Conservation (phyloP, 2,329 filamentous ascomycete species). For the Colletotrichum camelliae region DNA sequence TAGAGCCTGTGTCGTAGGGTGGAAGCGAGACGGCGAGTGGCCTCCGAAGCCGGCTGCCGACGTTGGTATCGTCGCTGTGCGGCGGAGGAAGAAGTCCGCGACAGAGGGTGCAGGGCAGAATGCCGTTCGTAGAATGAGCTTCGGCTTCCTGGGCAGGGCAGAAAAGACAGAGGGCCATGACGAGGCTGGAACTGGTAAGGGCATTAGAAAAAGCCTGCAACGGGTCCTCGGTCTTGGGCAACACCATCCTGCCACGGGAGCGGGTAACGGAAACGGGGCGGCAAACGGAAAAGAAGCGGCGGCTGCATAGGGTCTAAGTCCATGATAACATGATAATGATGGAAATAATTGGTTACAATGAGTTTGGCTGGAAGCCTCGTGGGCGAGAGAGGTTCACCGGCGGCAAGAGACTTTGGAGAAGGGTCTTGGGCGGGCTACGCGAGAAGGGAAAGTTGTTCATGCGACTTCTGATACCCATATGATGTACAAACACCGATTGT, state of each 20-base stretch:
- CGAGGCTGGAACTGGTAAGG: constrained; percentile 37
- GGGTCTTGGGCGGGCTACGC: neutral
- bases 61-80: constrained; percentile 41
- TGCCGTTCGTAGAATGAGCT: constrained; percentile 49
- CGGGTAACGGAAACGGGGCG: neutral
- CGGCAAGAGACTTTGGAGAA: neutral
- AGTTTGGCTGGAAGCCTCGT: neutral
- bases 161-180: constrained; percentile 39
- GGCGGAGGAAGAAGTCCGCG: constrained; percentile 43
- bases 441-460: neutral
- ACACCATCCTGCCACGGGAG: neutral
- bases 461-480: neutral
- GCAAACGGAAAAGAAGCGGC: neutral
- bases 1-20: constrained; percentile 81
- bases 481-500: neutral
- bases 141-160: constrained; percentile 48
- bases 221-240: constrained; percentile 48
- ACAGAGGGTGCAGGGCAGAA: constrained; percentile 26
- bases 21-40: constrained; percentile 95
- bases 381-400: neutral
- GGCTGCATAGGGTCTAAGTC: neutral
- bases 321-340: constrained; percentile 2
- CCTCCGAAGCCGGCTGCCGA: constrained; percentile 67
- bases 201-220: constrained; percentile 51
- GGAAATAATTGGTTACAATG: neutral